Conservation (phyloP, 306 rosid genomes). For the Delonix regia region DNA sequence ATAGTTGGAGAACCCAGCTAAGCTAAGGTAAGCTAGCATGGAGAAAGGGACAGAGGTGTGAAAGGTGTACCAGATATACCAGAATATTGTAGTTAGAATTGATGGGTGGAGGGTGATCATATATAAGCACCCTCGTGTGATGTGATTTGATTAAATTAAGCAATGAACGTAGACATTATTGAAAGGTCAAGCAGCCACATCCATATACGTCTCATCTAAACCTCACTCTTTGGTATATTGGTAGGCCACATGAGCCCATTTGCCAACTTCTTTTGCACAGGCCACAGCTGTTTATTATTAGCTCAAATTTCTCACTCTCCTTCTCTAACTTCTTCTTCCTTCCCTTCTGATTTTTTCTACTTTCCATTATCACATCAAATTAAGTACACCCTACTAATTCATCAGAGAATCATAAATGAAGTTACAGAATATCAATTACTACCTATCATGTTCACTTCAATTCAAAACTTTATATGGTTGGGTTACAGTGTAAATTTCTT, state of each 20-base stretch:
- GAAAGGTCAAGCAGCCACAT: slow-evolving; percentile 34
- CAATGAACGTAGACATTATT: slow-evolving; percentile 40
- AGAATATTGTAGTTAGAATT: slow-evolving; percentile 24
- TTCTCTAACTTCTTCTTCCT: background rate
- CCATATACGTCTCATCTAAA: slow-evolving; percentile 15
- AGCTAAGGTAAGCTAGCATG: too few relatives aligned
- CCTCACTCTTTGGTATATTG: slow-evolving; percentile 9
- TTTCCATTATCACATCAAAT: background rate
- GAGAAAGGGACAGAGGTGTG: background rate
- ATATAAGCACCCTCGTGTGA: slow-evolving; percentile 42
- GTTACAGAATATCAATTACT: background rate
- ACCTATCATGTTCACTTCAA: background rate
- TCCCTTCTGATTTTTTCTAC: background rate
- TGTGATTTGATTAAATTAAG: slow-evolving; percentile 33
- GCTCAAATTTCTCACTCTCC: background rate
- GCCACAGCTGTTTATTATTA: background rate
- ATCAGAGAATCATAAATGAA: background rate
- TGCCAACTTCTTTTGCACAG: background rate
- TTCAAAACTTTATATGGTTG: background rate
- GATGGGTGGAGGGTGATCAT: slow-evolving; percentile 29
- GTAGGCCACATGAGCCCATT: slow-evolving; percentile 34
- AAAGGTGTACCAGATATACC: too few relatives aligned
- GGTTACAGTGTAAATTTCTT: background rate
- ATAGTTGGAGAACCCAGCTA: too few relatives aligned
- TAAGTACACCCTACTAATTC: background rate